Percentiles rank a stretch among this genome's conserved stretches.
phyloP scores from a whole-genome alignment of 306 rosid genomes.

The Macrotyloma uniflorum region DNA sequence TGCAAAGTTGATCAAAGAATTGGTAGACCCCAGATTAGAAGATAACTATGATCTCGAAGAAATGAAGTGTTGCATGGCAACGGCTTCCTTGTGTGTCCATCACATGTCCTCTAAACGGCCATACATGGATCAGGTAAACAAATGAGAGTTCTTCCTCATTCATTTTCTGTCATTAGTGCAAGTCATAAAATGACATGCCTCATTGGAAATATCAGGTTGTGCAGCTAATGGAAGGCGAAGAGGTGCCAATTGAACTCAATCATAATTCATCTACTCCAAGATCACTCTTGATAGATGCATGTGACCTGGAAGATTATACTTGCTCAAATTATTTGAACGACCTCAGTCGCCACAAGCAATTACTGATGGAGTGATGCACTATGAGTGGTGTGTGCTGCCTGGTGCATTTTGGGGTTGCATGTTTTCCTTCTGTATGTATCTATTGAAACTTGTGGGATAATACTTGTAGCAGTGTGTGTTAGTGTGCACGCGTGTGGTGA shows the following conservation, averaged over 20 bases:
- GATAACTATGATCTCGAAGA: slow-evolving; percentile 53
- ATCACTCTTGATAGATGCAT: slow-evolving; percentile 61
- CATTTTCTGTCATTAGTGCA: not conserved
- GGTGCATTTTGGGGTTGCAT: slow-evolving; percentile 12
- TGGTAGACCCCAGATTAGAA: slow-evolving; percentile 67
- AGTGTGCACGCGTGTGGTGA: slow-evolving; percentile 13
- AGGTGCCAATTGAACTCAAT: slow-evolving; percentile 45
- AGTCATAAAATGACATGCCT: not conserved
- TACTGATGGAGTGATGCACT: slow-evolving; percentile 66
- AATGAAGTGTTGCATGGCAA: slow-evolving; percentile 62
- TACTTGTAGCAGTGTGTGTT: slow-evolving; percentile 15
- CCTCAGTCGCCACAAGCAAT: slow-evolving; percentile 72
- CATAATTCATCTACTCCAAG: slow-evolving; percentile 45
- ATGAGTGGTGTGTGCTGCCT: not conserved
- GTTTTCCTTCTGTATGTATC: not conserved
- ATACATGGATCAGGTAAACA: slow-evolving; percentile 63
- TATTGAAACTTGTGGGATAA: slow-evolving; percentile 29
- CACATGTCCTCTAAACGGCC: slow-evolving; percentile 75
- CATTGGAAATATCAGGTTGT: slow-evolving; percentile 48
- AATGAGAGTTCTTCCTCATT: not conserved
- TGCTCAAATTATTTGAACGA: slow-evolving; percentile 70
- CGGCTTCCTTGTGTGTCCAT: slow-evolving; percentile 76
- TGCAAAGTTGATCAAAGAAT: slow-evolving; percentile 46
- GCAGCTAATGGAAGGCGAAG: slow-evolving; percentile 66
- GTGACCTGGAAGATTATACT: slow-evolving; percentile 82